phyloP scores from a whole-genome alignment of 257 asterid species.

The Knoxia roxburghii region DNA sequence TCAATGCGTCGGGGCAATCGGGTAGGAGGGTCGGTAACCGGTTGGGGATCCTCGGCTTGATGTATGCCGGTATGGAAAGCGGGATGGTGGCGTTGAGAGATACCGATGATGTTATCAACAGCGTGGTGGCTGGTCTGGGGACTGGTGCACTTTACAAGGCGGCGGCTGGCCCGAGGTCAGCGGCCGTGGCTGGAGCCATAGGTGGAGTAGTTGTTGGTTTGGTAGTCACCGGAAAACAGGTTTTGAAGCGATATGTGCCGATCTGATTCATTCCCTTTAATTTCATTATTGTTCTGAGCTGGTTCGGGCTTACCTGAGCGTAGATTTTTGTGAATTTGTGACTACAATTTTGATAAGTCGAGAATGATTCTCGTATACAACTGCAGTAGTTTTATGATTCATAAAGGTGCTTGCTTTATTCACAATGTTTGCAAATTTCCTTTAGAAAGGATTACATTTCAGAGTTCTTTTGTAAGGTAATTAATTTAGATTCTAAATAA shows the following conservation, averaged over 20 bases:
- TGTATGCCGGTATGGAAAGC: conserved; percentile 88
- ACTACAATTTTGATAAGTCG: conserved; percentile 29
- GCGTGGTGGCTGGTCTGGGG: conserved; percentile 43
- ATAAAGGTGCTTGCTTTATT: conserved; percentile 20
- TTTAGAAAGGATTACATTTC: neutral
- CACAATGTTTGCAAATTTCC: conserved; percentile 14
- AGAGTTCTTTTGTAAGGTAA: neutral
- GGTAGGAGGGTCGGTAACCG: conserved; percentile 78
- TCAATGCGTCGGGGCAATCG: conserved; percentile 77
- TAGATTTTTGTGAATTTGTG: conserved; percentile 11
- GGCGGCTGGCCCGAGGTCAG: conserved; percentile 45
- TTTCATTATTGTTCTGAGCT: conserved; percentile 1
- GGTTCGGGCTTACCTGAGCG: conserved; percentile 12
- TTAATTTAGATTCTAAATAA: conserved; percentile 20
- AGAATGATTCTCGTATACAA: conserved; percentile 1
- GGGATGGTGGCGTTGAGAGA: conserved; percentile 53
- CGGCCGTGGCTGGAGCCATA: conserved; percentile 46
- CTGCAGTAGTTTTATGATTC: conserved; percentile 1
- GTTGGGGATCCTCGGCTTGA: conserved; percentile 66
- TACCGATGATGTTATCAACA: conserved; percentile 38
- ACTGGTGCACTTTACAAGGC: conserved; percentile 49
- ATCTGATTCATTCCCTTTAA: conserved; percentile 16
- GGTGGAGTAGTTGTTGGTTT: conserved; percentile 43
- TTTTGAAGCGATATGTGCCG: conserved; percentile 45
- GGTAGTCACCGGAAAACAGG: conserved; percentile 44